Evolutionary conservation across 2,329 filamentous ascomycete species (phyloP).

Genomic region (Aureobasidium melanogenum): DNA sequence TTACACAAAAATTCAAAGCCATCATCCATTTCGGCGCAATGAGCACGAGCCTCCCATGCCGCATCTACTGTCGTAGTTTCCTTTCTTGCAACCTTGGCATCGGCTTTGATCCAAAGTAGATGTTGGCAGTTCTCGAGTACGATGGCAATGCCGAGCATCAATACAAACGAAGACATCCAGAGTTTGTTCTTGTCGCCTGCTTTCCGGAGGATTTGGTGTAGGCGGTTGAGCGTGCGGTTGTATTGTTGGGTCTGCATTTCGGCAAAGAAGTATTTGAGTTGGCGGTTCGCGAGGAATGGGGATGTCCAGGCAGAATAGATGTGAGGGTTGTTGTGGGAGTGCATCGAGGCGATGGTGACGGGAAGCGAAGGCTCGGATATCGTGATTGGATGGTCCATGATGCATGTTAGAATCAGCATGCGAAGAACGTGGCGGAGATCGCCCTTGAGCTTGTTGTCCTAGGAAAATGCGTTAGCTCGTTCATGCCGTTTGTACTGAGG

Average conservation of each 20-base stretch:
- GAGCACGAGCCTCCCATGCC: slow-evolving; percentile 26
- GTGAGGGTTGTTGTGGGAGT: slow-evolving; percentile 23
- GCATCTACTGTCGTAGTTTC: slow-evolving; percentile 22
- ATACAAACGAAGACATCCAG: slow-evolving; percentile 39
- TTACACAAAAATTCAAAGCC: slow-evolving; percentile 36
- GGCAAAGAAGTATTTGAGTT: slow-evolving; percentile 43
- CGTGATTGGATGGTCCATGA: slow-evolving; percentile 40
- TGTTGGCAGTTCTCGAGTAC: slow-evolving; percentile 40
- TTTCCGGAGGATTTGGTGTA: slow-evolving; percentile 38
- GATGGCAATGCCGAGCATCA: slow-evolving; percentile 40
- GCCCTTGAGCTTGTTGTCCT: slow-evolving; percentile 23
- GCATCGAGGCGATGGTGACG: slow-evolving; percentile 30
- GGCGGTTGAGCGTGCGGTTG: slow-evolving; percentile 35
- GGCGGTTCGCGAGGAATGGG: slow-evolving; percentile 39
- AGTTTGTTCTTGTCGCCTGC: slow-evolving; percentile 33
- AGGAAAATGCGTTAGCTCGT: neutral
- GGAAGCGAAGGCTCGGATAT: slow-evolving; percentile 32
- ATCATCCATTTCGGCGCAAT: slow-evolving; percentile 37
- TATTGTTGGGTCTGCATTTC: slow-evolving; percentile 35
- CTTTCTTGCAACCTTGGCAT: slow-evolving; percentile 28
- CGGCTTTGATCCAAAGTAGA: slow-evolving; percentile 35
- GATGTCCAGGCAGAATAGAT: slow-evolving; percentile 19
- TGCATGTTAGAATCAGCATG: slow-evolving; percentile 39
- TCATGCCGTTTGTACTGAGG: neutral
- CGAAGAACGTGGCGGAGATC: slow-evolving; percentile 36